Evolutionary conservation across 208 protist genomes (phyloP), one percentile per base, ranked within the genome.

Genomic region (Plasmodiophora brassicae): DNA sequence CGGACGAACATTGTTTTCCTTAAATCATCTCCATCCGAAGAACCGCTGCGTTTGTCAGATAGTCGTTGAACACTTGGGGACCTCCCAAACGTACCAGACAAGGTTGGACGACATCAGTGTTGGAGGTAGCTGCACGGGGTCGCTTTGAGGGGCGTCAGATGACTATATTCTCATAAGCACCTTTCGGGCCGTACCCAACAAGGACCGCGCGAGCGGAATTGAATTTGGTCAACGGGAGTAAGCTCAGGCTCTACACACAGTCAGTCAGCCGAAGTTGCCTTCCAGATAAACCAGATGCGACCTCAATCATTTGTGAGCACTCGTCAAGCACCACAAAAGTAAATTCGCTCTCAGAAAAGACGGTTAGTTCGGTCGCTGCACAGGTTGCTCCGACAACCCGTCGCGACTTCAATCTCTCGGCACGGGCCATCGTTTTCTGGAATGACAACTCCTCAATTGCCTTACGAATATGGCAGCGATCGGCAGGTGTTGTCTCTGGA

Each of bases 181-280:
- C n/a, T n/a, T n/a, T n/a, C n/a, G n/a, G n/a, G n/a, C n/a, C n/a
- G n/a, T 78, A 78, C 65, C 65, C 65, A 8, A 78, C n/a, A 44
- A 78, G 41, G 41, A 78, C n/a, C n/a, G 65, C 5, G n/a, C 5
- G n/a, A 5, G 32, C 5, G n/a, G 65, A 78, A n/a, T 38, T 32
- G 65, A 78, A 78, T 38, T 78, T 78, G 10, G 65, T 78, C n/a
- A 78, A 78, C 5, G 65, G 65, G 5, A 78, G 65, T 44, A 78
- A 5, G 65, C 65, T 78, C 65, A 78, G 32, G n/a, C 14, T 14
- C 65, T 78, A 78, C 14, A 78, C 32, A 32, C n/a, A 5, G 41
- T 78, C 65, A 78, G 65, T 38, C 10, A 5, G 20, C 65, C n/a
- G 41, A 32, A 32, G 5, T 5, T 32, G 41, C n/a, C 10, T 5